Evolutionary conservation across 306 rosid genomes (phyloP), one percentile per base, ranked within the genome.

Genomic region (Corylus heterophylla): DNA sequence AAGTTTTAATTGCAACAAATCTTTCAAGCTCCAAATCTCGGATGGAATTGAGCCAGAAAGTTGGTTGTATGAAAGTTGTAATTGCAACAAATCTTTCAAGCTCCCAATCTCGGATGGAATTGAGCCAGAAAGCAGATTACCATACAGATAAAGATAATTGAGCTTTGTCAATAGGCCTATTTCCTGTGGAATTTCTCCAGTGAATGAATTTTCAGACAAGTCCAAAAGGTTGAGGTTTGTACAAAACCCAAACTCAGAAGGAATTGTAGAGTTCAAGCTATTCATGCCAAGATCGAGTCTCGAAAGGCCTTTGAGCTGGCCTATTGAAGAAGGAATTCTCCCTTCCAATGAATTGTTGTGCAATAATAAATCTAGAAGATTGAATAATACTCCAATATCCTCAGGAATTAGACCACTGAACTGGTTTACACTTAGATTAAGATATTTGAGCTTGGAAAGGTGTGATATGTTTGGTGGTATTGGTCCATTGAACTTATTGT

Each of bases 161-260:
- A 91, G 78, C 73, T 86, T 88, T 73, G 75, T 89, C 81, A 88
- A 52, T 8, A 83, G 39, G 66, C 98, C 97, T 54, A 93, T 87
- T 77, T 88, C 84, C 8, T 86, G 66, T 63, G 94, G 94, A 77
- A 89, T 54, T 4, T 54, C 5, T 27, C 97, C 94, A 0, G 76
- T 71, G 18, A 88, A 78, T 62, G 54, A 45, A 82, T 92, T 92
- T 16, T 0, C 2, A n/a, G 88, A 69, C 79, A 87, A 58, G 56
- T 22, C 25, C 25, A 22, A 22, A 22, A 75, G 45, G 87, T 22
- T 80, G 52, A 90, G 90, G 29, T 86, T 88, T 35, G 74, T 88
- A 76, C 91, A 93, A 25, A 58, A 73, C 49, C 92, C 89, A 67
- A 89, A 89, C 79, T 89, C 94, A 54, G 73, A 80, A 75, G 97